Conservation (phyloP, 345 rosid genomes). For the Populus simonii region DNA sequence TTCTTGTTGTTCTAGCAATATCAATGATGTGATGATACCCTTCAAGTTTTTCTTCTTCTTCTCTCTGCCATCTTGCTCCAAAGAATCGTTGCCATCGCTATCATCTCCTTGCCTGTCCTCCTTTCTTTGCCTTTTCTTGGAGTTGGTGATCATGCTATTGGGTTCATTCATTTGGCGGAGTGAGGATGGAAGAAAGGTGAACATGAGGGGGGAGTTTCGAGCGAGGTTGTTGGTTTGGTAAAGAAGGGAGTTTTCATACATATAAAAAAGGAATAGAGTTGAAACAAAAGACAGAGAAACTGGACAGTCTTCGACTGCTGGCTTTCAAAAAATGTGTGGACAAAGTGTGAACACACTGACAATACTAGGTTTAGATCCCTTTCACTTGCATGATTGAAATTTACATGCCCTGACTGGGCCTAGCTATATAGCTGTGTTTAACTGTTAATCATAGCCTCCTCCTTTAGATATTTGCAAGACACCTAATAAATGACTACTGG, state of each 20-base stretch:
- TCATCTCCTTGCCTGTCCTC: neutral
- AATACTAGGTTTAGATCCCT: neutral
- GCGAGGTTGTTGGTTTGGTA: neutral
- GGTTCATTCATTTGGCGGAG: constrained; percentile 21
- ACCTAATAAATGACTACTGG: too few species aligned
- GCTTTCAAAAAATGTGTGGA: neutral
- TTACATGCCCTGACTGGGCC: neutral
- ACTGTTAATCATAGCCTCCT: too few species aligned
- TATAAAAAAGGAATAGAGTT: neutral
- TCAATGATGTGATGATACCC: constrained; percentile 27
- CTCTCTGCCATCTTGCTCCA: constrained; percentile 8
- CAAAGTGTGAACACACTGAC: constrained; percentile 19
- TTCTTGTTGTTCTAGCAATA: constrained; percentile 58
- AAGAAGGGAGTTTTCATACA: constrained; percentile 22
- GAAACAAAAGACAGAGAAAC: neutral
- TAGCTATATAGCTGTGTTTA: neutral
- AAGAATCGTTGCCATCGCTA: neutral
- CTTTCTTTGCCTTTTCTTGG: constrained; percentile 14
- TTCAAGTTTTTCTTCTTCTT: constrained; percentile 23
- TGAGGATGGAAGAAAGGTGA: constrained; percentile 3
- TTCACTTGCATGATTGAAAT: neutral
- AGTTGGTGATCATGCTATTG: neutral
- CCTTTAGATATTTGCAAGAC: too few species aligned
- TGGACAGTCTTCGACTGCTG: neutral
- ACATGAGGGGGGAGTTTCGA: neutral